Conservation (phyloP, 2,329 filamentous ascomycete species). For the Phoma herbarum region DNA sequence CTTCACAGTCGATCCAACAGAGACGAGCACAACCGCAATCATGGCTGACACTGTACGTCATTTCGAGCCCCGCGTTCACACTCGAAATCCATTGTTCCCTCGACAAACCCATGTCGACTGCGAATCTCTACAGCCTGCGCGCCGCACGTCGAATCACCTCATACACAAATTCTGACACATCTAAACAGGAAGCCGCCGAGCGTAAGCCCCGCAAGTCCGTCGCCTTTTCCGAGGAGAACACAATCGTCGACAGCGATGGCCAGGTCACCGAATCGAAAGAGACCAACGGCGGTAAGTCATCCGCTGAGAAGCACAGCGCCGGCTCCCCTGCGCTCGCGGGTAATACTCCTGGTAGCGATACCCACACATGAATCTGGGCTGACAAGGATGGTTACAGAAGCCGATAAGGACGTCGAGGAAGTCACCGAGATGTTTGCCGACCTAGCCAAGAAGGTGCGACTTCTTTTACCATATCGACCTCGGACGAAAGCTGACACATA, state of each 20-base stretch:
- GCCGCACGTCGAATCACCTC: not conserved
- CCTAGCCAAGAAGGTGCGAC: slow-evolving; percentile 69
- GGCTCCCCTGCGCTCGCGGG: slow-evolving; percentile 30
- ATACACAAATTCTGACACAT: slow-evolving; percentile 32
- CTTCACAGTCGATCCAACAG: slow-evolving; percentile 11
- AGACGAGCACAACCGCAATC: slow-evolving; percentile 53
- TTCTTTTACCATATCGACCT: not conserved
- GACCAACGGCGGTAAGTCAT: slow-evolving; percentile 77
- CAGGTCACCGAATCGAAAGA: slow-evolving; percentile 78
- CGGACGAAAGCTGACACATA: slow-evolving; percentile 12
- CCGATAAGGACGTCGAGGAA: slow-evolving; percentile 69
- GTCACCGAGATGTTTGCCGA: slow-evolving; percentile 70
- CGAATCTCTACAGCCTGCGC: not conserved
- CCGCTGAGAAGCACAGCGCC: slow-evolving; percentile 74
- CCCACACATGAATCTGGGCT: slow-evolving; percentile 23
- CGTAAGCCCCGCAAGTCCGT: slow-evolving; percentile 90
- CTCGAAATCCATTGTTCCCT: slow-evolving; percentile 31
- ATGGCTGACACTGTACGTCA: slow-evolving; percentile 60
- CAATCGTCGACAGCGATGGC: slow-evolving; percentile 90
- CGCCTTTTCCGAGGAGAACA: slow-evolving; percentile 86
- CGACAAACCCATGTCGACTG: not conserved
- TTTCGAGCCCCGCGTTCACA: slow-evolving; percentile 34
- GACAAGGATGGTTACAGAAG: slow-evolving; percentile 39
- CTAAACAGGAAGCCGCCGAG: slow-evolving; percentile 56
- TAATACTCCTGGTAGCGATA: slow-evolving; percentile 25